A percentile compares a stretch with the other conserved stretches of the same genome.
Evolutionary conservation across 2,329 filamentous ascomycete genomes (phyloP).

Genomic region (Escovopsis weberi): DNA sequence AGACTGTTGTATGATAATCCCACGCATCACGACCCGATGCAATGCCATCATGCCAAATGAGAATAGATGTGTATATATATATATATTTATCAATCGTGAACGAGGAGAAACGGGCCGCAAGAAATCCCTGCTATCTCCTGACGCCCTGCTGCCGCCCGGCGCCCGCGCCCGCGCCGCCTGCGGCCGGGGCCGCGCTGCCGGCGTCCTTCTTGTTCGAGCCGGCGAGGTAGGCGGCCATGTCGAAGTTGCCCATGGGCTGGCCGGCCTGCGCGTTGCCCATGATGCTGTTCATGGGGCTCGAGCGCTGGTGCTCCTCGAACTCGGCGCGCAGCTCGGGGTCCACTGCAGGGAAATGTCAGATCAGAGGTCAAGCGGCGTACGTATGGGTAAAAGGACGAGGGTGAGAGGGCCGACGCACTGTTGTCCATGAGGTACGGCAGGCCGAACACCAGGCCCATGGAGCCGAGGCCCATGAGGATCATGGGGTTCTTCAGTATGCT

Average conservation of each 20-base stretch:
- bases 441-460: slow-evolving; percentile 70
- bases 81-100: too few relatives aligned
- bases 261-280: slow-evolving; percentile 24
- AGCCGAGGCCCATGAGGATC: slow-evolving; percentile 82
- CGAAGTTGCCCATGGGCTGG: slow-evolving; percentile 29
- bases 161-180: slow-evolving; percentile 10
- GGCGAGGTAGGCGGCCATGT: slow-evolving; percentile 49
- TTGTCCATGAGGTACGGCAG: slow-evolving; percentile 95
- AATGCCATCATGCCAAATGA: too few relatives aligned
- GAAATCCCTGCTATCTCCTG: slow-evolving; percentile 13
- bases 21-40: too few relatives aligned
- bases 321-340: slow-evolving; percentile 91
- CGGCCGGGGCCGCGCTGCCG: neutral
- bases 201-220: slow-evolving; percentile 34
- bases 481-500: slow-evolving; percentile 85
- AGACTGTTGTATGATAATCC: too few relatives aligned
- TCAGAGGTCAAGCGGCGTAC: neutral
- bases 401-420: slow-evolving; percentile 48
- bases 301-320: slow-evolving; percentile 80
- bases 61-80: too few relatives aligned
- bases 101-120: too few relatives aligned
- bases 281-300: slow-evolving; percentile 48
- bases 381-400: neutral
- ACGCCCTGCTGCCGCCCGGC: slow-evolving; percentile 27
- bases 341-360: slow-evolving; percentile 43